Conservation (phyloP, 371 early-diverging fungal species). For the Umbelopsis sp. region DNA sequence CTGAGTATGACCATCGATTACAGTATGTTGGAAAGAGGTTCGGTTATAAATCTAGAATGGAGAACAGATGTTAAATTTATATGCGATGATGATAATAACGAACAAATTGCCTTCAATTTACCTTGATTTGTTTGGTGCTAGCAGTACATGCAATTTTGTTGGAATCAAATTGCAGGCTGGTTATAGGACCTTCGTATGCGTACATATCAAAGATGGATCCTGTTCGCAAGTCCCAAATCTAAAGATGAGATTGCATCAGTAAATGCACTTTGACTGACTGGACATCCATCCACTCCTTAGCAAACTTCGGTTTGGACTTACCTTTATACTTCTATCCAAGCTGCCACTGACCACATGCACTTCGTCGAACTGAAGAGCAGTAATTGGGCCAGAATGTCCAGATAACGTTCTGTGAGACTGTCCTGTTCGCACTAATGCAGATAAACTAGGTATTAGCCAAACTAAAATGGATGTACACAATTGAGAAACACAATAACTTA, state of each 20-base stretch:
- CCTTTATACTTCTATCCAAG: slow-evolving; percentile 75
- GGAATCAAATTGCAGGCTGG: slow-evolving; percentile 62
- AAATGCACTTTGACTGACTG: background rate
- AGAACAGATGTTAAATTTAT: background rate
- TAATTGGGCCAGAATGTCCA: slow-evolving; percentile 74
- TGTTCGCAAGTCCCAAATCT: slow-evolving; percentile 87
- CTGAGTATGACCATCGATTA: slow-evolving; percentile 51
- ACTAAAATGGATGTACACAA: no score
- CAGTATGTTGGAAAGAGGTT: slow-evolving; percentile 60
- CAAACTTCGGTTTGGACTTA: slow-evolving; percentile 28
- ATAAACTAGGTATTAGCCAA: background rate
- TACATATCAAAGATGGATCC: slow-evolving; percentile 69
- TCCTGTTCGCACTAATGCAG: slow-evolving; percentile 68
- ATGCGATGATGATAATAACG: background rate
- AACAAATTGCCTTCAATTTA: slow-evolving; percentile 25
- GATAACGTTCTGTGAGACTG: slow-evolving; percentile 77
- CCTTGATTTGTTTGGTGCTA: slow-evolving; percentile 52
- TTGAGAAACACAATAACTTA: slow-evolving; percentile 41
- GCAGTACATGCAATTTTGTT: slow-evolving; percentile 58
- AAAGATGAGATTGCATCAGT: slow-evolving; percentile 1
- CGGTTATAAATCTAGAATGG: slow-evolving; percentile 62
- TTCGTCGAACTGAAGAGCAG: slow-evolving; percentile 80
- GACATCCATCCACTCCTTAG: background rate
- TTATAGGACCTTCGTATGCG: slow-evolving; percentile 57
- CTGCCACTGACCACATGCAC: slow-evolving; percentile 79